phyloP scores from a whole-genome alignment of 2,329 filamentous ascomycete genomes.

The Nemania sp. region DNA sequence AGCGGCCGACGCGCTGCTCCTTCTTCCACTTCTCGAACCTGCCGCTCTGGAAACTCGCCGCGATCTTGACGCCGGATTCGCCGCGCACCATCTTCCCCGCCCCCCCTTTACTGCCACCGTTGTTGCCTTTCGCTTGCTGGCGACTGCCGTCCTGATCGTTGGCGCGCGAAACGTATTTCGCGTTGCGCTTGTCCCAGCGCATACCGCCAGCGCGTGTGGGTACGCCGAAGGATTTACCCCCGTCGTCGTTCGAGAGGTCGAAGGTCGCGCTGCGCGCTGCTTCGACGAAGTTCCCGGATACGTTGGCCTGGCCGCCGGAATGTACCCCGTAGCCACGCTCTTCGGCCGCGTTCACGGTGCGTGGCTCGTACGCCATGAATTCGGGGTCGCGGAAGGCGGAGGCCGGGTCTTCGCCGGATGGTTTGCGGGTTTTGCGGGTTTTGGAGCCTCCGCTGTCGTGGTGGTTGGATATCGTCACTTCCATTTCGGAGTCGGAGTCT shows the following conservation, averaged over 20 bases:
- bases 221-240: conserved; percentile 75
- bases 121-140: conserved; percentile 50
- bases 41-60: conserved; percentile 88
- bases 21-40: conserved; percentile 93
- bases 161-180: conserved; percentile 87
- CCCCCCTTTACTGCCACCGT: conserved; percentile 54
- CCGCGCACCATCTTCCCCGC: conserved; percentile 73
- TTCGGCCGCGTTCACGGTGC: conserved; percentile 78
- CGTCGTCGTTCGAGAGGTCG: conserved; percentile 91
- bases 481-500: conserved; percentile 64
- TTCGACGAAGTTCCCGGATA: conserved; percentile 75
- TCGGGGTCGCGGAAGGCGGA: conserved; percentile 74
- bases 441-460: conserved; percentile 51
- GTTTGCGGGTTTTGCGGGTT: conserved; percentile 25
- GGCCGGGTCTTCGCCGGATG: background rate
- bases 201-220: conserved; percentile 73
- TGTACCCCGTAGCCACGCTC: conserved; percentile 93
- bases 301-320: conserved; percentile 65
- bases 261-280: conserved; percentile 86
- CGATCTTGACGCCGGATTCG: conserved; percentile 94
- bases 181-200: conserved; percentile 96
- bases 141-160: conserved; percentile 95
- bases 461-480: conserved; percentile 70
- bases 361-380: conserved; percentile 95
- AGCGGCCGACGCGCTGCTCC: conserved; percentile 74